Conservation (phyloP, 2,329 filamentous ascomycete species). For the Escovopsis weberi region DNA sequence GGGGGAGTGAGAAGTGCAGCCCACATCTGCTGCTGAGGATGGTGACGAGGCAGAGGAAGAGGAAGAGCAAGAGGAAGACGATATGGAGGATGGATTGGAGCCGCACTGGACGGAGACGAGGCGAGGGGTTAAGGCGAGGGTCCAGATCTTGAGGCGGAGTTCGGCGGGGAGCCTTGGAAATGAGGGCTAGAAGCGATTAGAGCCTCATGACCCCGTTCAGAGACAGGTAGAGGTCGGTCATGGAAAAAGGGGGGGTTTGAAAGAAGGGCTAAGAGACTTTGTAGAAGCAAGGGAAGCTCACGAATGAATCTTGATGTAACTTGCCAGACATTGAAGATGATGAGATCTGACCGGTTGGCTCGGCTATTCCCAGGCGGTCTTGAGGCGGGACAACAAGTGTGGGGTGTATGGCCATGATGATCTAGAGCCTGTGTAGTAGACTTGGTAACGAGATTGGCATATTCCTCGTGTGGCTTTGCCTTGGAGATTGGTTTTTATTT, state of each 20-base stretch:
- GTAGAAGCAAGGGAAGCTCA: not conserved
- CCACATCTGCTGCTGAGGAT: slow-evolving; percentile 8
- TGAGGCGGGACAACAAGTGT: not conserved
- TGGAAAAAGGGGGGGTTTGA: too few relatives aligned
- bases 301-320: not conserved
- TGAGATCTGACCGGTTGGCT: not conserved
- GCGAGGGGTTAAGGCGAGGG: slow-evolving; percentile 26
- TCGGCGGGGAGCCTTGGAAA: slow-evolving; percentile 31
- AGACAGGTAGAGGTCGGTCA: too few relatives aligned
- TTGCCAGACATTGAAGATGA: not conserved
- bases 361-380: not conserved
- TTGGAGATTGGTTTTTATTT: too few relatives aligned
- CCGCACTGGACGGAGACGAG: slow-evolving; percentile 30
- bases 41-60: not conserved
- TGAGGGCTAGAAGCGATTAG: slow-evolving; percentile 16
- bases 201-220: too few relatives aligned
- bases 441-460: not conserved
- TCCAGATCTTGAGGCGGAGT: slow-evolving; percentile 33
- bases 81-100: slow-evolving; percentile 13
- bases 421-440: not conserved
- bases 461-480: not conserved
- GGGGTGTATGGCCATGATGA: slow-evolving; percentile 1
- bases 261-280: not conserved
- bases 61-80: not conserved
- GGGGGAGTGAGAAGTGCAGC: slow-evolving; percentile 26